Conservation (phyloP, 108 stramenopile genomes). For the Bacterosira constricta region DNA sequence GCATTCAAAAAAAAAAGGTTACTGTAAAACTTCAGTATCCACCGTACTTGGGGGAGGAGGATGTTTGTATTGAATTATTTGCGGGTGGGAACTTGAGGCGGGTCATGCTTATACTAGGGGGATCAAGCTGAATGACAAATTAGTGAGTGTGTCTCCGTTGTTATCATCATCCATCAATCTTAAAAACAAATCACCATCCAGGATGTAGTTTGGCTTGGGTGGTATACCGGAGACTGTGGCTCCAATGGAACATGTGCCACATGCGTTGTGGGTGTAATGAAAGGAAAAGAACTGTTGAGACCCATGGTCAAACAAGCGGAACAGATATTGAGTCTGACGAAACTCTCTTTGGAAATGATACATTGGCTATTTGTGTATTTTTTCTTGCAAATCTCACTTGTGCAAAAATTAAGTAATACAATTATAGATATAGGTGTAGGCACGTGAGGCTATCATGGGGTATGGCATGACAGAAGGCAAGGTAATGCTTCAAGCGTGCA, state of each 20-base stretch:
- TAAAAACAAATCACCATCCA: too few species aligned
- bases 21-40: slow-evolving; percentile 82
- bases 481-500: slow-evolving; percentile 65
- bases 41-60: slow-evolving; percentile 60
- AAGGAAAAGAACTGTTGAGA: slow-evolving; percentile 58
- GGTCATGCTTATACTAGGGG: slow-evolving; percentile 77
- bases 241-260: slow-evolving; percentile 76
- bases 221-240: slow-evolving; percentile 64
- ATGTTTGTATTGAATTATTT: slow-evolving; percentile 69
- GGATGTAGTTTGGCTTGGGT: slow-evolving; percentile 28
- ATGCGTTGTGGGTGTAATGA: slow-evolving; percentile 67
- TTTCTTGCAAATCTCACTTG: too few species aligned
- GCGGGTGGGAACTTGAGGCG: slow-evolving; percentile 86
- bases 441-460: slow-evolving; percentile 78
- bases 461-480: slow-evolving; percentile 77
- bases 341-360: too few species aligned
- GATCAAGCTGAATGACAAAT: slow-evolving; percentile 78
- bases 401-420: too few species aligned
- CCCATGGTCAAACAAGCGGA: slow-evolving; percentile 60
- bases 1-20: slow-evolving; percentile 75
- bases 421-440: too few species aligned
- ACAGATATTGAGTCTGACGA: slow-evolving; percentile 70
- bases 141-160: slow-evolving; percentile 37
- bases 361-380: too few species aligned
- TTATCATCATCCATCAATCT: too few species aligned